phyloP scores from a whole-genome alignment of 2,329 filamentous ascomycete species.

The Colletotrichum ledebouriae region DNA sequence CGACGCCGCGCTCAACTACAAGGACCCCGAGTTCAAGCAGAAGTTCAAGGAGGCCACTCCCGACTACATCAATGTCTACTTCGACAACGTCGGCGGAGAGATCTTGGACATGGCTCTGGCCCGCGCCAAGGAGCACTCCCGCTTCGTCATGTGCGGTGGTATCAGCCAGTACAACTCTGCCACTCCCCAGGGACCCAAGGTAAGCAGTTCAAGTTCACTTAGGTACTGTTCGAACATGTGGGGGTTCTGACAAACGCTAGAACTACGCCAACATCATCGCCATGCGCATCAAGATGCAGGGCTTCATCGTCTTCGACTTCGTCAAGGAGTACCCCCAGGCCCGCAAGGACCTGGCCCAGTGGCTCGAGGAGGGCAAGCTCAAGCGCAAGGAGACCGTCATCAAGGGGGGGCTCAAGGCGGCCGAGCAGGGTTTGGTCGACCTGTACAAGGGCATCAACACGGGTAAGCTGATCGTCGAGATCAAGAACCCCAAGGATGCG shows the following conservation, averaged over 20 bases:
- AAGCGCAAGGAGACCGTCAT: conserved; percentile 79
- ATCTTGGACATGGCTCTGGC: conserved; percentile 76
- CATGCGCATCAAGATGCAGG: conserved; percentile 74
- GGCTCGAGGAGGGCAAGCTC: conserved; percentile 80
- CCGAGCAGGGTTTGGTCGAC: conserved; percentile 73
- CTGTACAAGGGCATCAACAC: conserved; percentile 79
- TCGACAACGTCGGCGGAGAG: conserved; percentile 81
- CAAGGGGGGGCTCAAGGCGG: conserved; percentile 74
- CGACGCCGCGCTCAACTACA: conserved; percentile 78
- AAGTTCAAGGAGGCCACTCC: conserved; percentile 72
- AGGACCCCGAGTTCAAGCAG: conserved; percentile 70
- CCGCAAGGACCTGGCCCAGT: conserved; percentile 71
- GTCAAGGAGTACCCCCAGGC: conserved; percentile 69
- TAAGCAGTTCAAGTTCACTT: conserved; percentile 34
- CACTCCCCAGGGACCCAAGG: conserved; percentile 68
- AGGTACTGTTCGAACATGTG: not conserved
- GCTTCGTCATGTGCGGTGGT: conserved; percentile 79
- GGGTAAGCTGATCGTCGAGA: conserved; percentile 73
- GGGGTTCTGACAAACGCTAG: conserved; percentile 47
- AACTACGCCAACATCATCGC: conserved; percentile 66
- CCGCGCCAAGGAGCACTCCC: conserved; percentile 71
- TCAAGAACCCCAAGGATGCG: conserved; percentile 54
- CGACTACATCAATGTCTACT: conserved; percentile 76
- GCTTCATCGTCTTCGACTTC: conserved; percentile 82
- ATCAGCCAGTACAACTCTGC: conserved; percentile 78